A percentile compares a stretch with the other conserved stretches of the same genome.
Evolutionary conservation across 805 yeast species (phyloP).

Genomic region (Tetrapisispora fleetii): DNA sequence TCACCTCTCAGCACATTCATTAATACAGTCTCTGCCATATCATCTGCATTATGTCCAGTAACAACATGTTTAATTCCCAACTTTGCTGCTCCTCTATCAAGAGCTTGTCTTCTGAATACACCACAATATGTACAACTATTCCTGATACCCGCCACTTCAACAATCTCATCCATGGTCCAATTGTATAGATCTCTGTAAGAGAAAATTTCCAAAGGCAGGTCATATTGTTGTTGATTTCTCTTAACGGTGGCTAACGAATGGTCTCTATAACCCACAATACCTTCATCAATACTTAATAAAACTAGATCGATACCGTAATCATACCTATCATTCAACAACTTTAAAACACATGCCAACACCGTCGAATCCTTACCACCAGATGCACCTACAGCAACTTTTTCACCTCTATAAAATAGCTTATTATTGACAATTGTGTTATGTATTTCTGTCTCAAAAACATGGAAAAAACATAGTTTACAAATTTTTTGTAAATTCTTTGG

Average conservation of each 20-base stretch:
- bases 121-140: conserved; percentile 98
- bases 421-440: conserved; percentile 76
- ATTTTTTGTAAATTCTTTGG: conserved; percentile 87
- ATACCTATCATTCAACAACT: conserved; percentile 78
- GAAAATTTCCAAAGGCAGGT: conserved; percentile 68
- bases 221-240: conserved; percentile 78
- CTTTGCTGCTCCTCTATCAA: conserved; percentile 90
- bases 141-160: conserved; percentile 84
- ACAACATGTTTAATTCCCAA: conserved; percentile 82
- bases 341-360: conserved; percentile 80
- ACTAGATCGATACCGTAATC: conserved; percentile 81
- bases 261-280: conserved; percentile 93
- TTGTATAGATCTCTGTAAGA: conserved; percentile 83
- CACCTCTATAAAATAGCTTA: conserved; percentile 67
- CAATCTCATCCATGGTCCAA: conserved; percentile 99
- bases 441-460: conserved; percentile 89
- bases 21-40: conserved; percentile 95
- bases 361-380: conserved; percentile 98
- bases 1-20: conserved; percentile 97
- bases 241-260: conserved; percentile 95
- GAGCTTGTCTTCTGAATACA: conserved; percentile 89
- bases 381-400: conserved; percentile 92
- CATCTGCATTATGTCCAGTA: conserved; percentile 98
- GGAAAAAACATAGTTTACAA: conserved; percentile 83
- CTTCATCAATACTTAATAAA: conserved; percentile 86